These are phyloP conservation scores for Aspergillus sp. DNA, from an alignment of 2,329 filamentous ascomycete species.

Conservation along the genomic window DNA sequence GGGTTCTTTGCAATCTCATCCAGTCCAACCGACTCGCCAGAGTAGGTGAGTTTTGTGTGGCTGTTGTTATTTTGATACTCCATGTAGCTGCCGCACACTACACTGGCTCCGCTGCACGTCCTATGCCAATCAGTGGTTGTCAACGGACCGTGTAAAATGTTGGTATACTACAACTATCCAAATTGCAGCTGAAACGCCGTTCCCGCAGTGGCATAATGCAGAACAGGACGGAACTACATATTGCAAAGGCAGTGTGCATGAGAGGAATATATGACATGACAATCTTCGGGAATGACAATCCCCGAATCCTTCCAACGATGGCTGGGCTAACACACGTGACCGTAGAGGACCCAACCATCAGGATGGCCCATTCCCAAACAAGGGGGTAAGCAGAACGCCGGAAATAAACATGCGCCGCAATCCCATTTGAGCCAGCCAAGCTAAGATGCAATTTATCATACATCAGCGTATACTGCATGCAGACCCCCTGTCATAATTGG, in stretches of 20 bases:
- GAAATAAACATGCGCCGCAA: not conserved
- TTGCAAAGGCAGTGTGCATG: not conserved
- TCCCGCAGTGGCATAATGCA: not conserved
- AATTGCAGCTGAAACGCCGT: not conserved
- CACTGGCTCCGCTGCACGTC: not conserved
- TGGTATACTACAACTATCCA: conserved; percentile 9
- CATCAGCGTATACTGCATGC: not conserved
- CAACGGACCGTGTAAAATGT: conserved; percentile 2
- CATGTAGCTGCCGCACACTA: conserved; percentile 9
- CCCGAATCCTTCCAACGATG: not conserved
- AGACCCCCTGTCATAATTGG: not conserved
- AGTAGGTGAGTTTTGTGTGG: not conserved
- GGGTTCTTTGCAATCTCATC: conserved; percentile 4
- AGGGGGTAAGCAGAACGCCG: conserved; percentile 4
- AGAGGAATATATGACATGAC: not conserved
- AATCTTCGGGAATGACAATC: not conserved
- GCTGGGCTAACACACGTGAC: conserved; percentile 18
- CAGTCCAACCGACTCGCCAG: conserved; percentile 10
- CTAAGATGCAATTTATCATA: conserved; percentile 2
- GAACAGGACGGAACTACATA: not conserved
- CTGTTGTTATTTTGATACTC: not conserved
- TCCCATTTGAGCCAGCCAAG: not conserved
- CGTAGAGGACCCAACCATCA: conserved; percentile 12
- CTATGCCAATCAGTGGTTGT: conserved; percentile 1
- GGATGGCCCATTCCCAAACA: conserved; percentile 7